Evolutionary conservation across 257 asterid genomes (phyloP), one percentile per base, ranked within the genome.

Genomic region (Parsonsia alboflavescens): DNA sequence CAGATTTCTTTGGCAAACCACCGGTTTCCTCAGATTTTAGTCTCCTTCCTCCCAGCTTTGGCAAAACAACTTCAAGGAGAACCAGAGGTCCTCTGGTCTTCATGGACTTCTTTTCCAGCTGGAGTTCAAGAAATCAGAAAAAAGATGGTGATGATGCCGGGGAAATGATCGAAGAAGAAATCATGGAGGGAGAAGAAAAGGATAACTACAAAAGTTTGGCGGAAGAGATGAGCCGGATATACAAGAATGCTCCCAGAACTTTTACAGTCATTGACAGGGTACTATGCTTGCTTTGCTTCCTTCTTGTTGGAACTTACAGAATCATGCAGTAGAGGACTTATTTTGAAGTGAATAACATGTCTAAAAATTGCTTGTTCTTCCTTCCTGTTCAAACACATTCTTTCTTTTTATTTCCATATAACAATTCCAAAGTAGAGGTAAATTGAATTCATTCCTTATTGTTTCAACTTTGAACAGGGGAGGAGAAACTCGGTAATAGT

Each of bases 201-300:
- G 93, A 93, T 58, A 81, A 83, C 83, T 87, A 83, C 89, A 93
- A 89, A 83, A 88, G 84, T 72, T 84, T 93, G 84, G 81, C 83
- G 1, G 83, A 80, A 65, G 86, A 86, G 65, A 70, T 87, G 80
- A 86, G 96, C 88, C 85, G 86, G 85, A 82, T 91, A 68, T 89
- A 91, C 75, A 89, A 84, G 11, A 85, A 79, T 41, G 82, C 93
- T 49, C 97, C 97, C 28, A 80, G 92, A 49, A 80, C 67, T 70
- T 79, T 91, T 61, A 89, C 96, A 19, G 74, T 91, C 80, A 88
- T 93, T 22, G 96, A 93, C 73, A 82, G 98, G 77, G 97, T 89
- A 87, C 46, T n/a, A 52, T 22, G 39, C 39, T 33, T 33, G 39
- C 39, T 33, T 33, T 3, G 1, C 39, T 33, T 33, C 39, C 39